Base-by-base conservation (phyloP, 148 eudicot genomes). In the Suaeda aralocaspica region DNA sequence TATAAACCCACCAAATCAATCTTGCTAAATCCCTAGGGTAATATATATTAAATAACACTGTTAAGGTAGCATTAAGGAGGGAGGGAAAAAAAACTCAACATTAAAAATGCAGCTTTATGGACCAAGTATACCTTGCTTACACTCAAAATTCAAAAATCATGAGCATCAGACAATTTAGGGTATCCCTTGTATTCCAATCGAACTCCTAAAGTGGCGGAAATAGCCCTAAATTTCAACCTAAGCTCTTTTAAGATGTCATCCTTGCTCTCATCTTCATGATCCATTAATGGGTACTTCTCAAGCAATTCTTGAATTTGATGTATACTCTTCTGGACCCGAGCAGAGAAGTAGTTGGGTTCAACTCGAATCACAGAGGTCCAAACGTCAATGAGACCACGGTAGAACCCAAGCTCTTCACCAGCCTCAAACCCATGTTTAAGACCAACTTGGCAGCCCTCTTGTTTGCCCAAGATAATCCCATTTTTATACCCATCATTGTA, bases 351-450 rank as follows among this genome's bases (percentile, higher is more conserved):
- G 33, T 59, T 34, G n/a, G 92, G 87, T 51, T 88, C 89, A 5
- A 85, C 69, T 41, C 75, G 84, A 26, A 90, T 81, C 0, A 84
- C 86, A 3, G 91, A 76, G 56, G 59, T 74, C 92, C 96, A 92
- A 1, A 92, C 81, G 30, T 85, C 86, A 10, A 88, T 71, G 28
- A 88, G 77, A 52, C 94, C 92, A 46, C 85, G 78, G 75, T 92
- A 92, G 45, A 90, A 88, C 31, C 98, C 96, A 34, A 93, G 69
- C 68, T 93, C 96, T 66, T 88, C 81, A 39, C 98, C 96, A 11
- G 68, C 62, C 58, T 83, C 77, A 58, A 90, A 89, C 50, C 96
- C 98, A 26, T 79, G 84, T 71, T 83, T 86, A 26, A 89, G 80
- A 21, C 97, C 97, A 64, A 90, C 96, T 63, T 88, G 73, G n/a